phyloP scores from a whole-genome alignment of 768 basidiomycete species.

The Trametes gibbosa region DNA sequence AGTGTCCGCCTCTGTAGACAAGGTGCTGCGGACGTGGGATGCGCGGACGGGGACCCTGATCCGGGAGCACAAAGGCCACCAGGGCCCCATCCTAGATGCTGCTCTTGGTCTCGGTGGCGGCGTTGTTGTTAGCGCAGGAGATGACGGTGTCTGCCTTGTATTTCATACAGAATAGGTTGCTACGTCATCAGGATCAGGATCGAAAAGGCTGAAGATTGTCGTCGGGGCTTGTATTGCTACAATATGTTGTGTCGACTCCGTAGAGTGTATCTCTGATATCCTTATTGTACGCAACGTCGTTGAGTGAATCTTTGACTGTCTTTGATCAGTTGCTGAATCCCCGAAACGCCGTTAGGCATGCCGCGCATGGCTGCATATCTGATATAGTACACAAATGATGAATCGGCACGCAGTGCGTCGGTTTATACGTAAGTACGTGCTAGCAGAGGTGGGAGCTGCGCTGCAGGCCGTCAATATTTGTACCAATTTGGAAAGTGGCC shows the following conservation, averaged over 20 bases:
- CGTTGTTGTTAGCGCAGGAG: slow-evolving; percentile 83
- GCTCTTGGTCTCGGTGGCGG: slow-evolving; percentile 68
- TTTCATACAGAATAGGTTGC: slow-evolving; percentile 56
- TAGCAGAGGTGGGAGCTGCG: too few relatives aligned
- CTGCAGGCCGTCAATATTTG: too few relatives aligned
- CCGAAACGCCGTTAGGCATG: too few relatives aligned
- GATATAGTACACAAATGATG: too few relatives aligned
- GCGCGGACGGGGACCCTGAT: slow-evolving; percentile 77
- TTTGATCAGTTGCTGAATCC: too few relatives aligned
- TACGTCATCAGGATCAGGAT: not conserved
- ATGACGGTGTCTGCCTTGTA: slow-evolving; percentile 85
- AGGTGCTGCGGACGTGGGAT: slow-evolving; percentile 89
- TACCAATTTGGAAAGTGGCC: too few relatives aligned
- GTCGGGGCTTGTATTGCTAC: not conserved
- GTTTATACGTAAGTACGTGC: too few relatives aligned
- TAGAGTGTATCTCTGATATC: not conserved
- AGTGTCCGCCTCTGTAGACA: slow-evolving; percentile 86
- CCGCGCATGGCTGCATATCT: too few relatives aligned
- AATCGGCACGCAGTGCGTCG: too few relatives aligned
- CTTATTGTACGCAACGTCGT: too few relatives aligned
- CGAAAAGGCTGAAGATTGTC: not conserved
- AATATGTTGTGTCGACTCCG: not conserved
- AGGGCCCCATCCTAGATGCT: slow-evolving; percentile 70
- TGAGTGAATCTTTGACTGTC: too few relatives aligned
- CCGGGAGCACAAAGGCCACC: slow-evolving; percentile 81